Conservation (phyloP, 164 flowering plant species). For the Vitis riparia region DNA sequence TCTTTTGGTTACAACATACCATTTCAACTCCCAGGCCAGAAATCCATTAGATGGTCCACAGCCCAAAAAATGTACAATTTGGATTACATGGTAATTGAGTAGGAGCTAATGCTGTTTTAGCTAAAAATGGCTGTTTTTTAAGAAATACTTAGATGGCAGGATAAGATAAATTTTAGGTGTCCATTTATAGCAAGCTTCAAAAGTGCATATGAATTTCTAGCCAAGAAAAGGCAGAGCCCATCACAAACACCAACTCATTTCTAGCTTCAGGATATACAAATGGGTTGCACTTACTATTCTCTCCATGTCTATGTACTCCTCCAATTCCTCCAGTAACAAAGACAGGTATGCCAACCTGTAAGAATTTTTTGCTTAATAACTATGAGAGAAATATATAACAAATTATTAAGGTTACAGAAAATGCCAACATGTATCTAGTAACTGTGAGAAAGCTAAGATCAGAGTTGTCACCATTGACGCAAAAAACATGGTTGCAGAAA, state of each 20-base stretch:
- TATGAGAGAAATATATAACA: too few relatives aligned
- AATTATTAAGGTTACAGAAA: not conserved
- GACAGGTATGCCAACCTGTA: conserved; percentile 88
- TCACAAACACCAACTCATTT: not conserved
- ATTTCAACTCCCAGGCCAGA: too few relatives aligned
- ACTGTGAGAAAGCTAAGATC: conserved; percentile 1
- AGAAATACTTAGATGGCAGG: not conserved
- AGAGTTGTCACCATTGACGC: conserved; percentile 69
- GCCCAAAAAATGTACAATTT: too few relatives aligned
- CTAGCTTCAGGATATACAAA: conserved; percentile 1
- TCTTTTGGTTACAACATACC: too few relatives aligned
- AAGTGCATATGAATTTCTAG: not conserved
- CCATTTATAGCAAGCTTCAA: not conserved
- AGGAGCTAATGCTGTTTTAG: too few relatives aligned
- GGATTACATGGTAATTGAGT: too few relatives aligned
- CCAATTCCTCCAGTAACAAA: conserved; percentile 98
- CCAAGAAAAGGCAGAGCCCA: not conserved
- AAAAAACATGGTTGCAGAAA: conserved; percentile 91
- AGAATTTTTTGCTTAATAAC: not conserved
- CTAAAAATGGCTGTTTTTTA: too few relatives aligned
- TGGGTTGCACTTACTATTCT: conserved; percentile 55
- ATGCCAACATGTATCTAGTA: too few relatives aligned
- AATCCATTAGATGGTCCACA: too few relatives aligned
- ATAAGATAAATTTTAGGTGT: not conserved
- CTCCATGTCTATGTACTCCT: conserved; percentile 94